Evolutionary conservation across 2,329 filamentous ascomycete species (phyloP).

Genomic region (Eutypella sp.): DNA sequence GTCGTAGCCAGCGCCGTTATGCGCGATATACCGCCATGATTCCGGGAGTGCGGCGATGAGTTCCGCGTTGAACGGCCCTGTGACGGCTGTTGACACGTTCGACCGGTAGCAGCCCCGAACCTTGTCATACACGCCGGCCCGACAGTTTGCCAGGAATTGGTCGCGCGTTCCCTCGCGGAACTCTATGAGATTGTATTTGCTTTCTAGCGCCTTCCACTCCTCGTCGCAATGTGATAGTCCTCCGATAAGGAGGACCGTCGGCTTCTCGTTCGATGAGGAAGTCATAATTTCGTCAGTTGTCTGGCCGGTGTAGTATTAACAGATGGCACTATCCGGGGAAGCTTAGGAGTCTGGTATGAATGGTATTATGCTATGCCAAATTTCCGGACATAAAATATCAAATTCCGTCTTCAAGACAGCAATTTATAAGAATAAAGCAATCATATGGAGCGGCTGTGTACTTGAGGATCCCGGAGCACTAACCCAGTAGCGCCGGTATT

Average conservation of each 20-base stretch:
- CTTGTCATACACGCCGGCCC: neutral
- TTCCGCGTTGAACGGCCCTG: constrained; percentile 66
- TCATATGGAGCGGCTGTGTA: too few relatives aligned
- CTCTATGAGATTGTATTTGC: neutral
- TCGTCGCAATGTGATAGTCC: neutral
- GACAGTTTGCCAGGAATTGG: neutral
- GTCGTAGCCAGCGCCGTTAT: constrained; percentile 78
- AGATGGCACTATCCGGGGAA: neutral
- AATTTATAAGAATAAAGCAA: too few relatives aligned
- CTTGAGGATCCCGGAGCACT: too few relatives aligned
- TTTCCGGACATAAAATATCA: neutral
- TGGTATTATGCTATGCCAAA: neutral
- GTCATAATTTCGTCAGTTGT: too few relatives aligned
- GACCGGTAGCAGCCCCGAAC: neutral
- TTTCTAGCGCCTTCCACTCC: neutral
- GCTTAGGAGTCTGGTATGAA: neutral
- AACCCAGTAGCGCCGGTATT: too few relatives aligned
- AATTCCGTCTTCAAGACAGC: too few relatives aligned
- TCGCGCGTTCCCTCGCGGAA: neutral
- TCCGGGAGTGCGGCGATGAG: constrained; percentile 54
- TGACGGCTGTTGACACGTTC: constrained; percentile 39
- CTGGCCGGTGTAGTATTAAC: too few relatives aligned
- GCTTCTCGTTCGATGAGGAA: neutral
- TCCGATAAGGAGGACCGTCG: neutral
- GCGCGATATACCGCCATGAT: constrained; percentile 53